Evolutionary conservation across 768 basidiomycete genomes (phyloP).

Genomic region (Tylopilus intermedius): DNA sequence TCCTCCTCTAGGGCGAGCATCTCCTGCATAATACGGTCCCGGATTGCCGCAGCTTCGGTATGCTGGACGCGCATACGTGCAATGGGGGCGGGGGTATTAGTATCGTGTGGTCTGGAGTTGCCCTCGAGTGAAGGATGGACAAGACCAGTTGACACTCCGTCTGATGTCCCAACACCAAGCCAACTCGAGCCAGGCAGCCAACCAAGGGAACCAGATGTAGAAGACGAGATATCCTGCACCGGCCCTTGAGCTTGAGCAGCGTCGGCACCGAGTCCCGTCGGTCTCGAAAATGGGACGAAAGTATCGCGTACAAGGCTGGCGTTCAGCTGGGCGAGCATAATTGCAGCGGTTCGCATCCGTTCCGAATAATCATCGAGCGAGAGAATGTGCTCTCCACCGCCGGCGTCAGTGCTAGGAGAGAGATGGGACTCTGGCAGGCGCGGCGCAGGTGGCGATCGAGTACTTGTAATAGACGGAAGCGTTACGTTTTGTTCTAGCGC

Average conservation of each 20-base stretch:
- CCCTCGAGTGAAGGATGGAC: conserved; percentile 31
- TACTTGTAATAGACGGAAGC: conserved; percentile 8
- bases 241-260: conserved; percentile 1
- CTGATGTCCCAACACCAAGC: conserved; percentile 31
- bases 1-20: conserved; percentile 97
- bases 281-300: conserved; percentile 24
- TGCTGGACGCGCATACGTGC: conserved; percentile 71
- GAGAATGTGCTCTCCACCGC: conserved; percentile 33
- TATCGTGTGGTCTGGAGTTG: conserved; percentile 18
- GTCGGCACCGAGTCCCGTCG: conserved; percentile 4
- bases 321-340: conserved; percentile 97
- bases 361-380: conserved; percentile 97
- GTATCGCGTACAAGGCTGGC: conserved; percentile 65
- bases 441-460: conserved; percentile 5
- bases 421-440: neutral
- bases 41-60: conserved; percentile 83
- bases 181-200: conserved; percentile 57
- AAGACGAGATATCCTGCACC: conserved; percentile 12
- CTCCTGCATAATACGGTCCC: conserved; percentile 96
- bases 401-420: conserved; percentile 1
- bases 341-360: conserved; percentile 95
- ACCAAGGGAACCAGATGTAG: conserved; percentile 33
- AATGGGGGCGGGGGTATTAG: conserved; percentile 29
- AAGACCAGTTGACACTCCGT: conserved; percentile 22
- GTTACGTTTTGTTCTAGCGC: conserved; percentile 33